A percentile compares a stretch with the other conserved stretches of the same genome.
Evolutionary conservation across 140 eudicot genomes (phyloP).

Genomic region (Bidens hawaiensis): DNA sequence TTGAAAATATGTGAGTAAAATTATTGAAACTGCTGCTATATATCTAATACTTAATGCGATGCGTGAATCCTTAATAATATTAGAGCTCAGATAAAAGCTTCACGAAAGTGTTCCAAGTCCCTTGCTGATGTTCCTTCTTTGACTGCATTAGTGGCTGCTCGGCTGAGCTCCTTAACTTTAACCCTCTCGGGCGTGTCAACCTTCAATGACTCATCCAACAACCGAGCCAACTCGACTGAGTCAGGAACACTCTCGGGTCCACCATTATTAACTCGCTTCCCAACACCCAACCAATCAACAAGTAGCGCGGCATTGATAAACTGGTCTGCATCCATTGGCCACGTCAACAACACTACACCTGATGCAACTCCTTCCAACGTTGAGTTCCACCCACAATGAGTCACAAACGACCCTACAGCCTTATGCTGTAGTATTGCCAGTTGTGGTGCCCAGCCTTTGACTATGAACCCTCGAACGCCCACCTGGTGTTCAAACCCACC

Average conservation of each 20-base stretch:
- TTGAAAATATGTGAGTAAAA: no score
- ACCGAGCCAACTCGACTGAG: conserved; percentile 32
- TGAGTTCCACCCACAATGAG: conserved; percentile 60
- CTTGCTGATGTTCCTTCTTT: conserved; percentile 34
- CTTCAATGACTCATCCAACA: conserved; percentile 28
- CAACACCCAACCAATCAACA: conserved; percentile 47
- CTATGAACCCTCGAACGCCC: conserved; percentile 17
- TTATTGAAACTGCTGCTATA: no score
- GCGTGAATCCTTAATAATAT: neutral
- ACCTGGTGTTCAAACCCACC: conserved; percentile 29
- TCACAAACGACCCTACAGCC: conserved; percentile 43
- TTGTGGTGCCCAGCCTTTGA: conserved; percentile 49
- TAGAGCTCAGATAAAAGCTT: conserved; percentile 12
- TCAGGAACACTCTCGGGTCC: conserved; percentile 32
- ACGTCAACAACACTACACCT: conserved; percentile 38
- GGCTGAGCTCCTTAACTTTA: conserved; percentile 24
- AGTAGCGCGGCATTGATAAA: conserved; percentile 34
- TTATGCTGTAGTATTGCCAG: conserved; percentile 34
- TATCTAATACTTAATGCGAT: no score
- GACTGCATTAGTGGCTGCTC: conserved; percentile 26
- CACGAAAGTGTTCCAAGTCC: conserved; percentile 34
- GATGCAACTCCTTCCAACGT: conserved; percentile 33
- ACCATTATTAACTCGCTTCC: conserved; percentile 41
- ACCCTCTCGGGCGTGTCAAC: conserved; percentile 17
- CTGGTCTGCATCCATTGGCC: conserved; percentile 55